phyloP scores from a whole-genome alignment of 768 basidiomycete genomes.

The Harrya chromipes region DNA sequence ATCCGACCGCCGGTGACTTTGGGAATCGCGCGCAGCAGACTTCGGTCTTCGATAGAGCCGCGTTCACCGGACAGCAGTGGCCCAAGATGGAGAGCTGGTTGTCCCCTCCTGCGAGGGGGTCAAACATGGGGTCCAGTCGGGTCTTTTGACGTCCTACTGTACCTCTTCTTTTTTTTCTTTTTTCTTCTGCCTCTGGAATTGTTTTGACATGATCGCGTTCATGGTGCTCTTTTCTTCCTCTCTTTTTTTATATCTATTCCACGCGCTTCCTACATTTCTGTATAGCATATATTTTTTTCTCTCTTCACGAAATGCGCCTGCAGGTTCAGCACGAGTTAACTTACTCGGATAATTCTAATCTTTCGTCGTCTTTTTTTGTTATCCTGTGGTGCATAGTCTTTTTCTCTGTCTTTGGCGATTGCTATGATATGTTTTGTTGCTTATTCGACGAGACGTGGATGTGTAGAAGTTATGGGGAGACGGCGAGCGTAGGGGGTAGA shows the following conservation, averaged over 20 bases:
- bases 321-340: conserved; percentile 31
- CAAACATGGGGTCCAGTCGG: conserved; percentile 30
- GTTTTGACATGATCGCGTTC: background rate
- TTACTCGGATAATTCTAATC: conserved; percentile 33
- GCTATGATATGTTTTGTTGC: conserved; percentile 15
- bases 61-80: conserved; percentile 28
- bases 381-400: conserved; percentile 15
- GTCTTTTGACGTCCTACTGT: conserved; percentile 24
- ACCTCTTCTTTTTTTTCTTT: background rate
- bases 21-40: conserved; percentile 25
- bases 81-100: conserved; percentile 37
- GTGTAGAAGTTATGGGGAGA: background rate
- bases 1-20: conserved; percentile 11
- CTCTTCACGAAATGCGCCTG: conserved; percentile 15
- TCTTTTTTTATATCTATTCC: conserved; percentile 4
- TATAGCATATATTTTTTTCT: conserved; percentile 19
- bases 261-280: conserved; percentile 16
- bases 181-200: background rate
- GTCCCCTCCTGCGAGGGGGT: conserved; percentile 27
- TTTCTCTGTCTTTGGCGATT: conserved; percentile 4
- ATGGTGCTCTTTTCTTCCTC: background rate
- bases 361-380: conserved; percentile 8
- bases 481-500: too few species aligned
- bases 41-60: conserved; percentile 27
- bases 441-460: background rate